These are phyloP conservation scores for Lecanicillium sp. DNA, from an alignment of 2,329 filamentous ascomycete genomes.

Conservation along the genomic window DNA sequence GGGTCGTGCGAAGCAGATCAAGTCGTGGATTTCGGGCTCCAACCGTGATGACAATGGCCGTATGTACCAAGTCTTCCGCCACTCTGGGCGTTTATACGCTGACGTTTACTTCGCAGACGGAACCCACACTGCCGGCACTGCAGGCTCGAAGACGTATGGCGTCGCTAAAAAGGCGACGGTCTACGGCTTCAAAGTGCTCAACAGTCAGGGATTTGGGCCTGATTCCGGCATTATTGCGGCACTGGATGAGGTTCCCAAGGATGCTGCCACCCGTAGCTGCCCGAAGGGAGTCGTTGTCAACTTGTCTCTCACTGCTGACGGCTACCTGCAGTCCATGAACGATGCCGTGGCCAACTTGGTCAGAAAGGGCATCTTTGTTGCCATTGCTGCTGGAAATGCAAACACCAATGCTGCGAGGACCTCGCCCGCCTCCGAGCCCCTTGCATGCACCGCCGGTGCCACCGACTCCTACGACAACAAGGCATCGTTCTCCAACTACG, in stretches of 20 bases:
- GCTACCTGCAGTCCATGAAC: slow-evolving; percentile 24
- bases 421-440: slow-evolving; percentile 33
- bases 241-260: slow-evolving; percentile 32
- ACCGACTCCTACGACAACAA: slow-evolving; percentile 24
- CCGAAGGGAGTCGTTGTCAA: slow-evolving; percentile 39
- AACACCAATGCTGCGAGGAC: slow-evolving; percentile 24
- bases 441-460: slow-evolving; percentile 38
- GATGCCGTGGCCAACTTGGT: slow-evolving; percentile 28
- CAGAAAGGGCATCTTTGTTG: slow-evolving; percentile 27
- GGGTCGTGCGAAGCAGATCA: slow-evolving; percentile 31
- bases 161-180: slow-evolving; percentile 37
- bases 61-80: slow-evolving; percentile 17
- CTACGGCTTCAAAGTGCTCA: slow-evolving; percentile 38
- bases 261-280: slow-evolving; percentile 27
- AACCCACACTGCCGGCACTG: slow-evolving; percentile 38
- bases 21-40: slow-evolving; percentile 27
- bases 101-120: slow-evolving; percentile 23
- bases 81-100: too few species aligned
- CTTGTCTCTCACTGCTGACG: slow-evolving; percentile 44
- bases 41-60: slow-evolving; percentile 34
- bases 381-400: slow-evolving; percentile 34
- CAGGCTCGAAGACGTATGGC: slow-evolving; percentile 33
- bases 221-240: slow-evolving; percentile 34
- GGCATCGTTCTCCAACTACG: slow-evolving; percentile 39
- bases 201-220: slow-evolving; percentile 25